These are phyloP conservation scores for Aspergillus fijiensis DNA, from an alignment of 2,329 filamentous ascomycete genomes.

Conservation along the genomic window DNA sequence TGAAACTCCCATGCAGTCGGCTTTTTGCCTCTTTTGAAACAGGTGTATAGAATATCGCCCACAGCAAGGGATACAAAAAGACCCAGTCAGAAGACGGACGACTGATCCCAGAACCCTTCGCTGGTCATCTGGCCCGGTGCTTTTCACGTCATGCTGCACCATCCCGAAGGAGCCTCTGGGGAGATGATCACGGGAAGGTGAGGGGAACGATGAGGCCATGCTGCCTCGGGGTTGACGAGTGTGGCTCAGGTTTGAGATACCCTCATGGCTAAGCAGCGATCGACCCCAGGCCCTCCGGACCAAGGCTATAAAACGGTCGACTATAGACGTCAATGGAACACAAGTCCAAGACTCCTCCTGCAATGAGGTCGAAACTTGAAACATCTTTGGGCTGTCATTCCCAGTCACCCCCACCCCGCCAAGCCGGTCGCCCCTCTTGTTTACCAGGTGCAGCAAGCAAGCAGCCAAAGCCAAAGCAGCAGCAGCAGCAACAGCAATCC, in stretches of 20 bases:
- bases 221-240: conserved; percentile 47
- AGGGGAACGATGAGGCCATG: conserved; percentile 52
- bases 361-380: background rate
- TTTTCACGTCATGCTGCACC: conserved; percentile 88
- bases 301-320: background rate
- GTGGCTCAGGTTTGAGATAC: background rate
- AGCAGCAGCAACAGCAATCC: background rate
- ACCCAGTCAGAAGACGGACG: background rate
- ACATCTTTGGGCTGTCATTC: background rate
- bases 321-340: background rate
- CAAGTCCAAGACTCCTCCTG: background rate
- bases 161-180: conserved; percentile 70
- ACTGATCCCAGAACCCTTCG: background rate
- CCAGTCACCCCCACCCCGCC: conserved; percentile 16
- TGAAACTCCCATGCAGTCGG: background rate
- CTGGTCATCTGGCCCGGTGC: background rate
- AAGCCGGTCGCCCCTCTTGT: conserved; percentile 15
- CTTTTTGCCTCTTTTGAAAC: background rate
- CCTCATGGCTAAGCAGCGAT: background rate
- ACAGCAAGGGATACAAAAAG: background rate
- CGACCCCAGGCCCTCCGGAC: background rate
- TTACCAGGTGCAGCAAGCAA: background rate
- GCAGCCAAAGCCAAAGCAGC: background rate
- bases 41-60: background rate
- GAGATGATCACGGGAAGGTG: conserved; percentile 63